Conservation (phyloP, 805 yeast species). For the Kluyveromyces aestuarii region DNA sequence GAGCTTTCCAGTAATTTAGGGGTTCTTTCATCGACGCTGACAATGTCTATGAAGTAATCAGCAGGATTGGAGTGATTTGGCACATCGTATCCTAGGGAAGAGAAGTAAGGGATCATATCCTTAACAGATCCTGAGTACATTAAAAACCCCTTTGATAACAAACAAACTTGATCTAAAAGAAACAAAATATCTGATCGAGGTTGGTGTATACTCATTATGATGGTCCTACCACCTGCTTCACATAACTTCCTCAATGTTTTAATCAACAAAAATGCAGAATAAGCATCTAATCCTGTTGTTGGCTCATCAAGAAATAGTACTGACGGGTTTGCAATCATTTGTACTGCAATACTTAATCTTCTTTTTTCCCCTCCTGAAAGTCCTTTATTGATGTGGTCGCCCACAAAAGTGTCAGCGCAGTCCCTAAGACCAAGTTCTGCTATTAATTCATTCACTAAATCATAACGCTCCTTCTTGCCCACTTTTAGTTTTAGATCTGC, state of each 20-base stretch:
- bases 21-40: slow-evolving; percentile 46
- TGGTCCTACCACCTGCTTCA: slow-evolving; percentile 50
- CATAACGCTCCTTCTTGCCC: slow-evolving; percentile 33
- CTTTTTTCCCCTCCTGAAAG: slow-evolving; percentile 83
- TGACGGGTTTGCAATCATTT: slow-evolving; percentile 67
- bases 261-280: slow-evolving; percentile 59
- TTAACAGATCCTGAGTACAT: slow-evolving; percentile 40
- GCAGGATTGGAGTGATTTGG: slow-evolving; percentile 52
- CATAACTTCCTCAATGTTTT: slow-evolving; percentile 52
- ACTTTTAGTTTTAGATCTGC: slow-evolving; percentile 59
- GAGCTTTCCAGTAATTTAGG: slow-evolving; percentile 30
- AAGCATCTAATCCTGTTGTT: slow-evolving; percentile 79
- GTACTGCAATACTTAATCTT: slow-evolving; percentile 69
- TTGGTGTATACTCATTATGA: slow-evolving; percentile 73
- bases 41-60: slow-evolving; percentile 47
- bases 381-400: slow-evolving; percentile 46
- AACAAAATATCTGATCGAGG: slow-evolving; percentile 71
- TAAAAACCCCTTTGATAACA: slow-evolving; percentile 57
- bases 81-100: slow-evolving; percentile 33
- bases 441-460: slow-evolving; percentile 51
- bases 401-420: slow-evolving; percentile 51
- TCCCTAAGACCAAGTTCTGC: slow-evolving; percentile 58
- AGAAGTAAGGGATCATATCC: slow-evolving; percentile 42
- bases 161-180: slow-evolving; percentile 57
- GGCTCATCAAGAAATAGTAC: slow-evolving; percentile 78